These are phyloP conservation scores for Paecilomyces fulvus DNA, from an alignment of 2,329 filamentous ascomycete species.

Conservation along the genomic window DNA sequence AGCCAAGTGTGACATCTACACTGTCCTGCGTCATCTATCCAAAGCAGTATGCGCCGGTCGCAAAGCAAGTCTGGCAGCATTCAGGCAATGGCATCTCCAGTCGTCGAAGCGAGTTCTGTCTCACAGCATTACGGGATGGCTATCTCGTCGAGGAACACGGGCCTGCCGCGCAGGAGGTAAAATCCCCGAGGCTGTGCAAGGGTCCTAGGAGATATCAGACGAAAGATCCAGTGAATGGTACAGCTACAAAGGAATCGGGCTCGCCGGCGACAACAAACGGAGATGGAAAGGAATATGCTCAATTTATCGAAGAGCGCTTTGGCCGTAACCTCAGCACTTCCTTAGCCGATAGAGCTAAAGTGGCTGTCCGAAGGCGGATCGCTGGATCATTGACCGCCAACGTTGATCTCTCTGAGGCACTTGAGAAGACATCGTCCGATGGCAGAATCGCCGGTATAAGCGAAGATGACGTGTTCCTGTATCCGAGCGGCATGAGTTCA, in stretches of 20 bases:
- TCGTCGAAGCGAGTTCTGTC: slow-evolving; percentile 82
- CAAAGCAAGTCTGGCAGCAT: slow-evolving; percentile 98
- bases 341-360: slow-evolving; percentile 70
- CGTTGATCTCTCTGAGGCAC: slow-evolving; percentile 54
- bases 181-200: slow-evolving; percentile 42
- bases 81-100: slow-evolving; percentile 88
- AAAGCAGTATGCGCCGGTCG: slow-evolving; percentile 56
- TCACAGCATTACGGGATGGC: slow-evolving; percentile 62
- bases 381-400: slow-evolving; percentile 73
- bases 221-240: slow-evolving; percentile 43
- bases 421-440: slow-evolving; percentile 34
- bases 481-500: slow-evolving; percentile 85
- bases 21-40: slow-evolving; percentile 67
- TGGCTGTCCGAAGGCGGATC: slow-evolving; percentile 79
- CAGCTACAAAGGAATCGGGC: slow-evolving; percentile 24
- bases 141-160: slow-evolving; percentile 48
- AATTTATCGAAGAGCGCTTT: slow-evolving; percentile 89
- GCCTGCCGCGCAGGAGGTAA: slow-evolving; percentile 13
- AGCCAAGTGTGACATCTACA: slow-evolving; percentile 41
- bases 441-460: slow-evolving; percentile 49
- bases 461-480: slow-evolving; percentile 83
- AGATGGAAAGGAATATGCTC: slow-evolving; percentile 57
- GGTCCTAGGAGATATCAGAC: slow-evolving; percentile 77
- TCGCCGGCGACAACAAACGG: slow-evolving; percentile 13
- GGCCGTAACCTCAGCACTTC: slow-evolving; percentile 80